Base-by-base conservation (phyloP, 345 rosid species). In the Euphorbia pulcherrima region DNA sequence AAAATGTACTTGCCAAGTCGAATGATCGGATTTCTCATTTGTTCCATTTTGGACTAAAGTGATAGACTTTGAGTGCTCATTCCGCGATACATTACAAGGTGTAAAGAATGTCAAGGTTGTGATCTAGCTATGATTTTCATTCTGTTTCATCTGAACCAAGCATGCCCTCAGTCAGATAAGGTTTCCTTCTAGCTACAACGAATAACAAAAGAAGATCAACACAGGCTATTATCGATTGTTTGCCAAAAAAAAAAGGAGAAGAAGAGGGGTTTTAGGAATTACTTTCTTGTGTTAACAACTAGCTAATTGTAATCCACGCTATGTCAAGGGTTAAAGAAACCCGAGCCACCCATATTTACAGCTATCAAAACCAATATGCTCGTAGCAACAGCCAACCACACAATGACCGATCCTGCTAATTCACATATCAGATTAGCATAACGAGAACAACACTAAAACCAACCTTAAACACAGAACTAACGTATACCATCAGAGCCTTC, bases 301-400 rank as follows among this genome's bases (percentile, higher is more conserved):
- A 44, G 48, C 64, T 46, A 27, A 29, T 60, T 70, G 68, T 65
- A 72, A 69, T 66, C 51, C 60, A 62, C 50, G 56, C 72, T 74
- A 55, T 39, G 57, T 87, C 83, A 94, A 75, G 99, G 97, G 78
- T 91, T 91, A 87, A 94, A 94, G 73, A 89, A 81, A 82, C 87
- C 78, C 68, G 97, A 84, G 69, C 87, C 87, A 27, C 83, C 82
- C 76, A 84, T 75, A 75, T 72, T 91, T 64, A 91, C 50, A 79
- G 99, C 90, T 76, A 87, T 84, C 37, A 94, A 77, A 67, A 85
- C 89, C 47, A 82, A 75, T 65, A 86, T 75, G 81, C 88, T 84
- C 24, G 99, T 87, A 35, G 92, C 67, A 65, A 84, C 85, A 18
- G 93, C 79, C 55, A 94, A 77, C 95, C 97, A 88, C 47, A 89